Conservation (phyloP, 2,329 filamentous ascomycete genomes). For the Delphinella strobiligena region DNA sequence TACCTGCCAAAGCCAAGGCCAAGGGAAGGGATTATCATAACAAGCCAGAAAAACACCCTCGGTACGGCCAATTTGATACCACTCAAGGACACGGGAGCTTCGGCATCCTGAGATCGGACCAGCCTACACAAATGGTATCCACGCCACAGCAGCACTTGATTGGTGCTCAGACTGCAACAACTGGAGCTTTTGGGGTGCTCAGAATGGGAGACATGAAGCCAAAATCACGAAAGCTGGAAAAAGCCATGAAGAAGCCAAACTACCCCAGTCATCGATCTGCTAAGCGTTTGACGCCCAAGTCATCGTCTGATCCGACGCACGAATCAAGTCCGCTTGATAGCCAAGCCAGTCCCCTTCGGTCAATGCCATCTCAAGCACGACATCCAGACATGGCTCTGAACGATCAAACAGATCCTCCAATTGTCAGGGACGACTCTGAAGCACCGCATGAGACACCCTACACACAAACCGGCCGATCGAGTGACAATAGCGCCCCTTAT, state of each 20-base stretch:
- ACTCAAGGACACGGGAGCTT: neutral
- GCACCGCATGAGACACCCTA: no score
- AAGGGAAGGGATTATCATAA: neutral
- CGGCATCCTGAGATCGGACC: slow-evolving; percentile 3
- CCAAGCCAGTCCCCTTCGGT: no score
- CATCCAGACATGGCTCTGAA: no score
- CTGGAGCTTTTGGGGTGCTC: slow-evolving; percentile 5
- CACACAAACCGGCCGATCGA: no score
- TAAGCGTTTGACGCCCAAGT: no score
- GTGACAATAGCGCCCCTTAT: no score
- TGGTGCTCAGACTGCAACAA: neutral
- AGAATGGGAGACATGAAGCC: neutral
- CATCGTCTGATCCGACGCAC: no score
- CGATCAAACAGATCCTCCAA: no score
- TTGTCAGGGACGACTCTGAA: no score
- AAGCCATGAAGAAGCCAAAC: neutral
- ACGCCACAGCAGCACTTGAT: slow-evolving; percentile 3
- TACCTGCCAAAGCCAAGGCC: neutral
- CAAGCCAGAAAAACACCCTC: neutral
- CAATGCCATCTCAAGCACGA: no score
- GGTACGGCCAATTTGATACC: slow-evolving; percentile 4
- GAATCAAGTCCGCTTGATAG: no score
- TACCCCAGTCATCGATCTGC: neutral
- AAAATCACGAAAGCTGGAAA: neutral
- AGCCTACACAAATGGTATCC: neutral